Conservation (phyloP, 169 alveolate genomes). For the Theileria equi region DNA sequence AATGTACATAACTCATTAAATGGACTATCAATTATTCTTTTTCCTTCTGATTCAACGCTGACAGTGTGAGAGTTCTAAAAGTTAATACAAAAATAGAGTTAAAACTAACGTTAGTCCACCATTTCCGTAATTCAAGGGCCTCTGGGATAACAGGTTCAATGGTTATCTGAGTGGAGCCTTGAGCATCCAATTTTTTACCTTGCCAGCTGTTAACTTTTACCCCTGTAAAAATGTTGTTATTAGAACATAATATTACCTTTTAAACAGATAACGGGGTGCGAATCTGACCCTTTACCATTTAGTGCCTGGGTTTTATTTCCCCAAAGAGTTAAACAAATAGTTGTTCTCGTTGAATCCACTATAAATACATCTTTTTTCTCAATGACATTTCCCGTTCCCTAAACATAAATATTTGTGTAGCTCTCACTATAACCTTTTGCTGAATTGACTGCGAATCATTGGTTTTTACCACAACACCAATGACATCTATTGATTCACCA, state of each 20-base stretch:
- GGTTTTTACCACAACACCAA: constrained; percentile 54
- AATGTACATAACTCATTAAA: constrained; percentile 62
- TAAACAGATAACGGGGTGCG: constrained; percentile 48
- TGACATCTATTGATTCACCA: constrained; percentile 68
- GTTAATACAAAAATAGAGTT: neutral
- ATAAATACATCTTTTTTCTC: constrained; percentile 67
- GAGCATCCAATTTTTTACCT: constrained; percentile 70
- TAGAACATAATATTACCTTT: constrained; percentile 19
- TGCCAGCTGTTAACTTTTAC: constrained; percentile 74
- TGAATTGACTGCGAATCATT: constrained; percentile 24
- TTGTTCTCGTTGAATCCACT: constrained; percentile 61
- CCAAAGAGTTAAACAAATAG: constrained; percentile 72
- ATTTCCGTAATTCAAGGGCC: constrained; percentile 53
- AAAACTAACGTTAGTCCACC: constrained; percentile 70
- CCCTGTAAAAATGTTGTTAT: constrained; percentile 8
- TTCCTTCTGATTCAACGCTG: constrained; percentile 47
- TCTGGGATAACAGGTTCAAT: constrained; percentile 66
- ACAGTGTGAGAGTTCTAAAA: constrained; percentile 45
- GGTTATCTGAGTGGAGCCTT: constrained; percentile 61
- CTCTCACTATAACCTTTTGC: constrained; percentile 36
- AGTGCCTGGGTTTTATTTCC: constrained; percentile 47
- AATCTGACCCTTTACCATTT: constrained; percentile 13
- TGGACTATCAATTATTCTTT: constrained; percentile 29
- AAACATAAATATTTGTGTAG: constrained; percentile 3
- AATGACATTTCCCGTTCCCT: constrained; percentile 61